phyloP scores from a whole-genome alignment of 306 rosid species.

The Betula pendula region DNA sequence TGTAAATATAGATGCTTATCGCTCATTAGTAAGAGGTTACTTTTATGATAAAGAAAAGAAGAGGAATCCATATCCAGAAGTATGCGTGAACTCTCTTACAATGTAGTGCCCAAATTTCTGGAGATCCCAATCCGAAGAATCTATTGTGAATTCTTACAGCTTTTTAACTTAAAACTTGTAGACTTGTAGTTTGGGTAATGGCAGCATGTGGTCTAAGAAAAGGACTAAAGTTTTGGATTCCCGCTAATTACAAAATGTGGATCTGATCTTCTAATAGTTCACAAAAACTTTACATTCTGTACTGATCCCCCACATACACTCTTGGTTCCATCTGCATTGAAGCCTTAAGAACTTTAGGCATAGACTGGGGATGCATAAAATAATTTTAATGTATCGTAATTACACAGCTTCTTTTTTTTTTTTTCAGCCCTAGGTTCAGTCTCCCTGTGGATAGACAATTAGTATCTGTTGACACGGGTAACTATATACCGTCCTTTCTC shows the following conservation, averaged over 20 bases:
- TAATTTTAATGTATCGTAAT: slow-evolving; percentile 16
- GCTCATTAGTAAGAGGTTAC: too few relatives aligned
- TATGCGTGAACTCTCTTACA: too few relatives aligned
- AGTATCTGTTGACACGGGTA: slow-evolving; percentile 57
- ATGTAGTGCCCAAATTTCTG: too few relatives aligned
- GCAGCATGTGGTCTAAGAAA: too few relatives aligned
- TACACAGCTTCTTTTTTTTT: slow-evolving; percentile 26
- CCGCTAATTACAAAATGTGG: slow-evolving; percentile 38
- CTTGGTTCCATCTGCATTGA: slow-evolving; percentile 18
- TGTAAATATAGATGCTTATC: too few relatives aligned
- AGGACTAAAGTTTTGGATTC: slow-evolving; percentile 2
- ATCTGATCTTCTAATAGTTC: slow-evolving; percentile 32
- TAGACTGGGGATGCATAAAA: slow-evolving; percentile 28
- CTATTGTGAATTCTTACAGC: too few relatives aligned
- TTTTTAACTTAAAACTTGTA: too few relatives aligned
- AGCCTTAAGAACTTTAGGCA: slow-evolving; percentile 17
- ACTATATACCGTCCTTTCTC: slow-evolving; percentile 89
- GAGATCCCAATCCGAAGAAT: too few relatives aligned
- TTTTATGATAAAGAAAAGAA: too few relatives aligned
- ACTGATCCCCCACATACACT: slow-evolving; percentile 34
- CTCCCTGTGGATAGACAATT: slow-evolving; percentile 26
- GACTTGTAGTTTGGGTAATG: too few relatives aligned
- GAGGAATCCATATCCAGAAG: too few relatives aligned
- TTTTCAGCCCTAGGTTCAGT: slow-evolving; percentile 21
- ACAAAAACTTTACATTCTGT: slow-evolving; percentile 29